Conservation (phyloP, 2,329 filamentous ascomycete species). For the Plectosphaerella sp. region DNA sequence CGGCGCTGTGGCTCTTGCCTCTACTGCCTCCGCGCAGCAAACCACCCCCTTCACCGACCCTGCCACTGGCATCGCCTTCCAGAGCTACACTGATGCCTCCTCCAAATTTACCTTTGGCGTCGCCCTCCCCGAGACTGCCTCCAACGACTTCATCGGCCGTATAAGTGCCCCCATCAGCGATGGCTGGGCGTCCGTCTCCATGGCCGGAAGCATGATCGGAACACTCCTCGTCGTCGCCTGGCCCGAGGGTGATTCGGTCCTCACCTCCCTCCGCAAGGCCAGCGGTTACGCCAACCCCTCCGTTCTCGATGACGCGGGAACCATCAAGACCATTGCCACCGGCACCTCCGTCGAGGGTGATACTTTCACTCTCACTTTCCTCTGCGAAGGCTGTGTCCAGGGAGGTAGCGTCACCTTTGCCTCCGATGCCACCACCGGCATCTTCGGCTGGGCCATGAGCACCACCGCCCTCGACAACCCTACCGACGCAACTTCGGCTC, state of each 20-base stretch:
- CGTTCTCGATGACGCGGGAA: constrained; percentile 27
- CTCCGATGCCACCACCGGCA: constrained; percentile 5
- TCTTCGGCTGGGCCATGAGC: constrained; percentile 11
- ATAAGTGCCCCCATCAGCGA: constrained; percentile 9
- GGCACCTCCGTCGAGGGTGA: constrained; percentile 34
- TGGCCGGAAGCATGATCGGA: constrained; percentile 37
- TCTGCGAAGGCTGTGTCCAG: constrained; percentile 35
- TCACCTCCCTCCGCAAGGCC: constrained; percentile 14
- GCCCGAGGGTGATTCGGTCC: constrained; percentile 33
- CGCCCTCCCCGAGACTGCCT: constrained; percentile 7
- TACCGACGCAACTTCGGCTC: constrained; percentile 8
- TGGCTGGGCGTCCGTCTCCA: constrained; percentile 16
- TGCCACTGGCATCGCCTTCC: constrained; percentile 7
- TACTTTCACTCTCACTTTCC: constrained; percentile 43
- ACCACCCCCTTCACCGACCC: constrained; percentile 7
- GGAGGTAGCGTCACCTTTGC: constrained; percentile 19
- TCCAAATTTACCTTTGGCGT: constrained; percentile 9
- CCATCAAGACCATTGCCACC: constrained; percentile 35
- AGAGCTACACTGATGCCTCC: constrained; percentile 6
- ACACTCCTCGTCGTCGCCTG: constrained; percentile 41
- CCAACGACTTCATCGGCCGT: constrained; percentile 12
- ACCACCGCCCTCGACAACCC: constrained; percentile 12
- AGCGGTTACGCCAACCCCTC: constrained; percentile 34
- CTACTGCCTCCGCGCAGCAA: constrained; percentile 9
- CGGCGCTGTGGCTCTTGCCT: not conserved